Base-by-base conservation (phyloP, 768 basidiomycete species). In the Coprinellus micaceus region DNA sequence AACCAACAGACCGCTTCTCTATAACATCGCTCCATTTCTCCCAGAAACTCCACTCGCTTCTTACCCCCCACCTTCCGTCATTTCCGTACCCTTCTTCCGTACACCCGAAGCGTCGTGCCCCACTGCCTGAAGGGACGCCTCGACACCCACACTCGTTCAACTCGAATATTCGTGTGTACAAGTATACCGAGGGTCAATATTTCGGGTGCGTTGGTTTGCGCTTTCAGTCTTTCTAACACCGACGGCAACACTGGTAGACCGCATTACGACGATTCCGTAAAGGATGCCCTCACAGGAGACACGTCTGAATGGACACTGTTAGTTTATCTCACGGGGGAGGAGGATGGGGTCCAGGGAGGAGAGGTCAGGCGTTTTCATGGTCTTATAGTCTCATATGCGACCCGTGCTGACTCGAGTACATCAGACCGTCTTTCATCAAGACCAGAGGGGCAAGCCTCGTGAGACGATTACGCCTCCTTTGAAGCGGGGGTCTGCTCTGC, bases 281-380 rank as follows among this genome's bases (percentile, higher is more conserved):
- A 76, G 7, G 86, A 88, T 64, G 54, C 76, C 3, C 63, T 74
- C 51, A 84, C 85, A 6, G 84, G 84, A 3, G 76, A 79, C 1
- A 82, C 79, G 64, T 88, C 85, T 30, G 87, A 89, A 66, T 91
- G 89, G 89, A 91, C 89, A 0, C 67, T 91, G 36, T 68, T 91
- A 24, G 76, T 91, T 24, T 91, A 91, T 64, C 67, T 91, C 30
- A 84, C 85, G 4, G 89, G 89, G 1, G 66, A 66, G 4, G 85
- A 90, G 62, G 88, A 89, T 63, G 88, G 86, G 17, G 82, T 91
- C 1, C 76, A 83, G 63, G 88, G 88, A 29, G 87, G 88, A 5
- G 82, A 89, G 73, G 83, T 83, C 64, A 40, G 68, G 49, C 17
- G 26, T 43, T 17, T 29, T 19, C 52, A 15, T 52, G 15, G 25